These are phyloP conservation scores for Amphirosellinia nigrospora DNA, from an alignment of 495 filamentous ascomycete species.

Conservation along the genomic window DNA sequence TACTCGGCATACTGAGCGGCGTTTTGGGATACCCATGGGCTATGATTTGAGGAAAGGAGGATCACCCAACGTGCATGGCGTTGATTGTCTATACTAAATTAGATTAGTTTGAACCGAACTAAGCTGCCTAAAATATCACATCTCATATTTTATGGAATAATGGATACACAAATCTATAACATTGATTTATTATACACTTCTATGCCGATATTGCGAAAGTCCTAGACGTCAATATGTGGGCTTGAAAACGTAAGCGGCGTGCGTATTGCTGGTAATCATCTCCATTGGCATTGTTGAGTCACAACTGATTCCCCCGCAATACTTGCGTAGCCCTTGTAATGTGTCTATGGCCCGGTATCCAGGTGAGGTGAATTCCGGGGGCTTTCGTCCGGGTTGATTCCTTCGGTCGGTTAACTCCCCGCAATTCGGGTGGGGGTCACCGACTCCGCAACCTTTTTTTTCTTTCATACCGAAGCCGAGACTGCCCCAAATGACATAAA, in stretches of 20 bases:
- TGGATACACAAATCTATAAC: no score
- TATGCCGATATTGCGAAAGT: no score
- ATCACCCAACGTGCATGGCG: neutral
- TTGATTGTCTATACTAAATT: neutral
- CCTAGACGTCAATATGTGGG: no score
- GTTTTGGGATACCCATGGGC: constrained; percentile 34
- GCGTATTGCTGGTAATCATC: neutral
- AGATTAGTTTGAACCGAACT: neutral
- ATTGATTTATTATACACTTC: no score
- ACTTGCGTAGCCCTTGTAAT: neutral
- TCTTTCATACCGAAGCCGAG: constrained; percentile 2
- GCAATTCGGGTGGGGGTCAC: neutral
- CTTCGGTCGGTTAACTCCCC: neutral
- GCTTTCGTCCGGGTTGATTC: neutral
- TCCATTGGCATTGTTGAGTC: neutral
- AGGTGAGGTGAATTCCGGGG: neutral
- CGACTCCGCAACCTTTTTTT: neutral
- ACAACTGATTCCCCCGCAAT: neutral
- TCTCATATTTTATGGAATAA: no score
- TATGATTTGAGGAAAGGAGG: neutral
- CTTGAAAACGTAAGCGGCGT: neutral
- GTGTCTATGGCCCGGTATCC: neutral
- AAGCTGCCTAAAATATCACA: neutral
- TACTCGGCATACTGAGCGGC: constrained; percentile 27
- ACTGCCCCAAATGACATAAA: neutral